A percentile compares a stretch with the other conserved stretches of the same genome.
Evolutionary conservation across 1,139 yeast species (phyloP).

Genomic region (Zygoascus hellenicus): DNA sequence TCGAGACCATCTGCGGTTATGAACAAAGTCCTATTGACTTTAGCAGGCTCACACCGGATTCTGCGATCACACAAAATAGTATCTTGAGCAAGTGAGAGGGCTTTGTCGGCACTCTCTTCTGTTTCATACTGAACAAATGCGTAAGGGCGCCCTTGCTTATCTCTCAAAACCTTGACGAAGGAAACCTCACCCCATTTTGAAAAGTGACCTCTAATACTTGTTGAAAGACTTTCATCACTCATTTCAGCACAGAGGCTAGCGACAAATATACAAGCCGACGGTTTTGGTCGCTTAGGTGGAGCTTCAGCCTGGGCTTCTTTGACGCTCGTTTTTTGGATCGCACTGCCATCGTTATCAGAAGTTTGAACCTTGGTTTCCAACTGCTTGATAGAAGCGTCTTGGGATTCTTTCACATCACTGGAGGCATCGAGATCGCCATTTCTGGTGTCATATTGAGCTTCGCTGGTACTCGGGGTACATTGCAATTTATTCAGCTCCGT

Average conservation of each 20-base stretch:
- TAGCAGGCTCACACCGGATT: slow-evolving; percentile 84
- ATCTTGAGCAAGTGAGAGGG: slow-evolving; percentile 65
- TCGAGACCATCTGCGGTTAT: slow-evolving; percentile 18
- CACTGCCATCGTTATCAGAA: not conserved
- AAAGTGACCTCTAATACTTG: slow-evolving; percentile 62
- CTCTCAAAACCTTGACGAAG: slow-evolving; percentile 81
- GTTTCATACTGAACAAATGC: slow-evolving; percentile 85
- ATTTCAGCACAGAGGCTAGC: slow-evolving; percentile 60
- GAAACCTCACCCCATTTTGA: slow-evolving; percentile 59
- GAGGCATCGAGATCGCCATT: no score
- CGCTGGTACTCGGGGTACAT: no score
- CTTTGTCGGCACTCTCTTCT: slow-evolving; percentile 64
- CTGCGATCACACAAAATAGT: slow-evolving; percentile 65
- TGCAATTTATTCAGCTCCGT: no score
- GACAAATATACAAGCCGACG: slow-evolving; percentile 84
- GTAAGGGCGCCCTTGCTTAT: slow-evolving; percentile 78
- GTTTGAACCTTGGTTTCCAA: no score
- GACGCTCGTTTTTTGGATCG: no score
- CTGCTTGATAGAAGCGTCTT: no score
- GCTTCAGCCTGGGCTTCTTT: not conserved
- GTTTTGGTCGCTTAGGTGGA: slow-evolving; percentile 28
- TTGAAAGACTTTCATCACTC: slow-evolving; percentile 63
- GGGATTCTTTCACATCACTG: no score
- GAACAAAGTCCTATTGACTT: slow-evolving; percentile 80
- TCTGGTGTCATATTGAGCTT: no score